Evolutionary conservation across 257 asterid genomes (phyloP).

Genomic region (Nicotiana tomentosiformis): DNA sequence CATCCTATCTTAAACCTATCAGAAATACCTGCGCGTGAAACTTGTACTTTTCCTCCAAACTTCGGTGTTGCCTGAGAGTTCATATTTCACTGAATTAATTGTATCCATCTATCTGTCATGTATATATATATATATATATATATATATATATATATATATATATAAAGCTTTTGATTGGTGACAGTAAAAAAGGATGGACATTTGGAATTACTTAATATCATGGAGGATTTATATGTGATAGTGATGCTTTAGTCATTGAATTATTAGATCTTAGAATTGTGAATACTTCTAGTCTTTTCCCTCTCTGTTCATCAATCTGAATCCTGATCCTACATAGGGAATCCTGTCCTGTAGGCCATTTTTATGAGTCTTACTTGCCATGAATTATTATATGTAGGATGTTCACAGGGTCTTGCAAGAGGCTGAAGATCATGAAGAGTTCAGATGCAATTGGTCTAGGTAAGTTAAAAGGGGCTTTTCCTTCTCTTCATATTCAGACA

Average conservation of each 20-base stretch:
- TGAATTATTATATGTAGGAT: conserved; percentile 17
- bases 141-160: too few species aligned
- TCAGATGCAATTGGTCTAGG: conserved; percentile 38
- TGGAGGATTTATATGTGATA: too few species aligned
- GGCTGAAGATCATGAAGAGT: conserved; percentile 37
- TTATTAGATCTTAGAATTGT: too few species aligned
- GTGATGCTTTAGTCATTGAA: too few species aligned
- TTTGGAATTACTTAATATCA: neutral
- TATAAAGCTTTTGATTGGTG: neutral
- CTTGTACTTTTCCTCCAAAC: neutral
- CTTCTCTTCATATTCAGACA: neutral
- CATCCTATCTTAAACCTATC: neutral
- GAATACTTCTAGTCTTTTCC: too few species aligned
- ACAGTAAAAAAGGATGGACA: neutral
- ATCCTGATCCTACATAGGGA: too few species aligned
- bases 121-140: too few species aligned
- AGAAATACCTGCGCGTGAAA: neutral
- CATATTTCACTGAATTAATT: too few species aligned
- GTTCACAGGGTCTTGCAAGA: conserved; percentile 33
- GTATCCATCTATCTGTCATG: neutral
- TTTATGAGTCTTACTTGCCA: neutral
- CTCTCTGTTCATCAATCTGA: too few species aligned
- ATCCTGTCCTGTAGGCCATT: neutral
- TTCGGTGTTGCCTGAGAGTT: too few species aligned
- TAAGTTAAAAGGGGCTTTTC: neutral